Conservation (phyloP, 345 rosid species). For the Lumnitzera littorea region DNA sequence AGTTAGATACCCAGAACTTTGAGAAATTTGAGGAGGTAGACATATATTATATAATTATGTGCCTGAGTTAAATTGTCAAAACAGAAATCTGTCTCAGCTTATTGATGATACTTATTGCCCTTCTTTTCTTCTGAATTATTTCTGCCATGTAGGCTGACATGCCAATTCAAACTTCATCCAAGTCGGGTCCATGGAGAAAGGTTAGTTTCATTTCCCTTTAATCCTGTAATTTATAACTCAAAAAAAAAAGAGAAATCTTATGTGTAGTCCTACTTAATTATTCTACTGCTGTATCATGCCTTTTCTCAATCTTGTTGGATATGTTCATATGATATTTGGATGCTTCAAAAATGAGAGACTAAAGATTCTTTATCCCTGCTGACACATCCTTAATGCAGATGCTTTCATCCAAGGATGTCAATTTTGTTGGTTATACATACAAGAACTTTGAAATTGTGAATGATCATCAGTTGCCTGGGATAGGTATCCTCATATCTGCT, state of each 20-base stretch:
- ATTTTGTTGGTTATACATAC: conserved; percentile 97
- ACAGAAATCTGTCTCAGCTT: neutral
- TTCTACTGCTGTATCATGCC: conserved; percentile 1
- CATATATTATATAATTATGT: conserved; percentile 6
- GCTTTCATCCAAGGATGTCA: conserved; percentile 92
- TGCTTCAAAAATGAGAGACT: too few relatives aligned
- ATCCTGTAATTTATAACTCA: conserved; percentile 1
- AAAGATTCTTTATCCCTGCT: neutral
- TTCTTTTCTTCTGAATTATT: conserved; percentile 11
- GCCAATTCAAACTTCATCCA: conserved; percentile 41
- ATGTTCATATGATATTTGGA: too few relatives aligned
- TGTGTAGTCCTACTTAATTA: neutral
- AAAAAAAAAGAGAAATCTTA: neutral
- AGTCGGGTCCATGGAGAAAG: conserved; percentile 90
- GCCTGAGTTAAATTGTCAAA: neutral
- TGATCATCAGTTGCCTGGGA: conserved; percentile 81
- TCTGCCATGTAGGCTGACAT: conserved; percentile 51
- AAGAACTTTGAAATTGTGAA: conserved; percentile 94
- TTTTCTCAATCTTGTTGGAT: too few relatives aligned
- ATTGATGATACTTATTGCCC: neutral
- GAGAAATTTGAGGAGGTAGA: conserved; percentile 96
- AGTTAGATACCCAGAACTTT: conserved; percentile 91
- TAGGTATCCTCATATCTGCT: conserved; percentile 43
- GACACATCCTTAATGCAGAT: conserved; percentile 41
- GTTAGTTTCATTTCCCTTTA: conserved; percentile 21